Conservation (phyloP, 768 basidiomycete species). For the Roridomyces roridus region DNA sequence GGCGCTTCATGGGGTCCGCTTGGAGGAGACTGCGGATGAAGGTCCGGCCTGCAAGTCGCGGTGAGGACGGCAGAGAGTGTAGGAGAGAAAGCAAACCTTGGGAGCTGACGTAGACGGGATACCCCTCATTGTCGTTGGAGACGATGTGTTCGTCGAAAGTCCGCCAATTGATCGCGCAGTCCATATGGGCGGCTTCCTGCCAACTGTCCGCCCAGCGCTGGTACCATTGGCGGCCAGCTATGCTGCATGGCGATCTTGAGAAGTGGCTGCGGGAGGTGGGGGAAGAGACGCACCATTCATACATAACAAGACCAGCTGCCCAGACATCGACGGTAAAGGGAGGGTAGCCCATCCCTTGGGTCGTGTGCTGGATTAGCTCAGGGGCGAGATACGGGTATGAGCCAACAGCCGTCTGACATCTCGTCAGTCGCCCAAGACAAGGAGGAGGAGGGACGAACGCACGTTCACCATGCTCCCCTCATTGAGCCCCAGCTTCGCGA, state of each 20-base stretch:
- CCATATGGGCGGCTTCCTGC: neutral
- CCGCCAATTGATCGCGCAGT: neutral
- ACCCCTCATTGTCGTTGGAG: conserved; percentile 4
- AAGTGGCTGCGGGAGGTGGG: neutral
- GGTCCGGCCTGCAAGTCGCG: conserved; percentile 50
- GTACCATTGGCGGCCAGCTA: neutral
- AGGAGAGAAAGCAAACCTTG: conserved; percentile 1
- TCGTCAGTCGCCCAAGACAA: too few relatives aligned
- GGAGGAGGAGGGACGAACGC: conserved; percentile 23
- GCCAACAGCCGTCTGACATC: conserved; percentile 84
- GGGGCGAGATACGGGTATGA: conserved; percentile 94
- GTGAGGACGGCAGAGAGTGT: conserved; percentile 47
- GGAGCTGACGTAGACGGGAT: conserved; percentile 30
- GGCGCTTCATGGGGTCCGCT: conserved; percentile 63
- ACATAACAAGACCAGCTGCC: conserved; percentile 93
- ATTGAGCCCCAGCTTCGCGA: conserved; percentile 91
- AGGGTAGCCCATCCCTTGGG: conserved; percentile 68
- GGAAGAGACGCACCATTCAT: conserved; percentile 49
- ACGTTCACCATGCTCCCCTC: conserved; percentile 77
- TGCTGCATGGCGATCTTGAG: neutral
- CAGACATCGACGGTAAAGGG: conserved; percentile 85
- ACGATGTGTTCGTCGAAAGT: neutral
- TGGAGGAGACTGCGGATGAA: conserved; percentile 75
- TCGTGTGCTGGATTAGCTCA: conserved; percentile 66
- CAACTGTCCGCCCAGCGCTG: neutral